Evolutionary conservation across 1,139 yeast genomes (phyloP).

Genomic region (Dujonia santamariae): DNA sequence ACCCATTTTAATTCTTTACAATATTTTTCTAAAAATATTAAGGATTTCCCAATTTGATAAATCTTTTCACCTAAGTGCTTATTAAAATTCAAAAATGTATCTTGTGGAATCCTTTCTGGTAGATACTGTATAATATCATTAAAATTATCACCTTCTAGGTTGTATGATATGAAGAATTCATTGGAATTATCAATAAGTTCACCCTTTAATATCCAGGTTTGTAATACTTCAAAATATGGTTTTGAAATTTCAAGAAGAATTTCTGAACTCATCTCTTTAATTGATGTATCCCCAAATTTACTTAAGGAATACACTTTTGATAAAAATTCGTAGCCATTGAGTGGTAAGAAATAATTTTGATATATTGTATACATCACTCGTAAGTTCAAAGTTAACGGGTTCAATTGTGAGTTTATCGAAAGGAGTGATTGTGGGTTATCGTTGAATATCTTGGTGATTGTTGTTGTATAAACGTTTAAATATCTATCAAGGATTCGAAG

Average conservation of each 20-base stretch:
- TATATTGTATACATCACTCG: slow-evolving; percentile 52
- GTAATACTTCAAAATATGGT: slow-evolving; percentile 63
- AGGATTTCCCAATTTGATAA: slow-evolving; percentile 74
- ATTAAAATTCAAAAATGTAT: slow-evolving; percentile 41
- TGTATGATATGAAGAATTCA: slow-evolving; percentile 64
- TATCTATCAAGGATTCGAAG: slow-evolving; percentile 53
- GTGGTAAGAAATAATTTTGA: slow-evolving; percentile 27
- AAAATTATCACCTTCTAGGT: slow-evolving; percentile 26
- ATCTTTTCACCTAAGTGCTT: slow-evolving; percentile 49
- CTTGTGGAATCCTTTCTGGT: slow-evolving; percentile 50
- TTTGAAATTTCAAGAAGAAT: slow-evolving; percentile 49
- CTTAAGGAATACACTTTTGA: slow-evolving; percentile 50
- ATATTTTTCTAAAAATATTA: slow-evolving; percentile 62
- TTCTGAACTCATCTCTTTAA: slow-evolving; percentile 39
- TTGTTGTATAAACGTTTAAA: slow-evolving; percentile 51
- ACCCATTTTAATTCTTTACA: slow-evolving; percentile 50
- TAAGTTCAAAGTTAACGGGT: slow-evolving; percentile 43
- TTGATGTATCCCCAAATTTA: slow-evolving; percentile 60
- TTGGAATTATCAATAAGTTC: slow-evolving; percentile 49
- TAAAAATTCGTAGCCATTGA: slow-evolving; percentile 56
- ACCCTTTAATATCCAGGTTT: slow-evolving; percentile 68
- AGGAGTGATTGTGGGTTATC: slow-evolving; percentile 19
- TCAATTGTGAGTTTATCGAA: background rate
- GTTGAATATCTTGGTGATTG: slow-evolving; percentile 51
- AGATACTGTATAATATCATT: slow-evolving; percentile 34